A percentile compares a stretch with the other conserved stretches of the same genome.
phyloP scores from a whole-genome alignment of 2,329 filamentous ascomycete genomes.

The Nannizziopsis barbatae region DNA sequence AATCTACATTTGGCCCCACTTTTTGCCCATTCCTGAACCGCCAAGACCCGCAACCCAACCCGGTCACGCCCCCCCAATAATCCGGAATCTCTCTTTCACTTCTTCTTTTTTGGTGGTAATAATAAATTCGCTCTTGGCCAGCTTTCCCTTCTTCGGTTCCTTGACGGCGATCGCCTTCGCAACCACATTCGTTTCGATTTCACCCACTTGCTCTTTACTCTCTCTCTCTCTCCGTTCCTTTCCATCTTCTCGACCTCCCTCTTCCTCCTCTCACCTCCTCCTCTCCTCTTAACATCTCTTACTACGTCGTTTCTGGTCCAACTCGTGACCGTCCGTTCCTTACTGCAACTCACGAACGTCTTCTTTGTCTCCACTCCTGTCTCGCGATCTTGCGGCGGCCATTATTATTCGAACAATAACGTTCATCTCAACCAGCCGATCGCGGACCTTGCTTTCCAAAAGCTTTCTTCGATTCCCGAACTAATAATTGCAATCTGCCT shows the following conservation, averaged over 20 bases:
- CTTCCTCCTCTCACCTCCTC: constrained; percentile 14
- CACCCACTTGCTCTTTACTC: neutral
- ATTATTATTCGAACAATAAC: neutral
- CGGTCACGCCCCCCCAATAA: constrained; percentile 5
- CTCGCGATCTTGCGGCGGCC: neutral
- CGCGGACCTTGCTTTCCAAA: neutral
- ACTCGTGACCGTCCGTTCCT: constrained; percentile 32
- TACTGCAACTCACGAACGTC: constrained; percentile 16
- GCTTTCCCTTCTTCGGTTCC: neutral
- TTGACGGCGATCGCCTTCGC: neutral
- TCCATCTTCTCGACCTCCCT: constrained; percentile 8
- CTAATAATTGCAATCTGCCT: neutral
- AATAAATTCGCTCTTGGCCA: no score
- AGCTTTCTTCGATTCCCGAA: neutral
- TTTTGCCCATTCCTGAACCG: neutral
- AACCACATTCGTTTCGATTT: neutral
- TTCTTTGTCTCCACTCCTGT: constrained; percentile 1
- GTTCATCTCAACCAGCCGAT: neutral
- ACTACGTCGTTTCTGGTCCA: constrained; percentile 19
- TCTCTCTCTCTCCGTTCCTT: constrained; percentile 5
- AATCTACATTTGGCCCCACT: neutral
- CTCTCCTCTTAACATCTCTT: constrained; percentile 11
- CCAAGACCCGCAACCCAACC: neutral
- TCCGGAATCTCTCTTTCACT: neutral
- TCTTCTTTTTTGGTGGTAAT: no score